Evolutionary conservation across 176 grass and related monocot species (phyloP).

Genomic region (Eleusine indica): DNA sequence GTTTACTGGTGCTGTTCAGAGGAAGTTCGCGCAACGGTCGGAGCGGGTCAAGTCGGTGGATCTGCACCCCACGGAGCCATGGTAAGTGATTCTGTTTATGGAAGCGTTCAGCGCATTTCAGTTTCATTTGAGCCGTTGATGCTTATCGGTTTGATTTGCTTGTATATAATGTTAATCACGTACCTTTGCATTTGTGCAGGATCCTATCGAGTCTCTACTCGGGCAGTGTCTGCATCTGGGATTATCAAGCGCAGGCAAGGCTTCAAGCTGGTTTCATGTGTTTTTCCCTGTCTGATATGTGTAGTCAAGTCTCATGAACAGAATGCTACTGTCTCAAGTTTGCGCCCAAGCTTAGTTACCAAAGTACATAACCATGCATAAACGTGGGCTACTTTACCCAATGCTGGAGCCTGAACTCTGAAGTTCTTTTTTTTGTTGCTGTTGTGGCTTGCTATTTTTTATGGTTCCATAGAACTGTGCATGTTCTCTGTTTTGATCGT

Average conservation of each 20-base stretch:
- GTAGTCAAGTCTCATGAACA: not conserved
- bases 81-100: slow-evolving; percentile 45
- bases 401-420: not conserved
- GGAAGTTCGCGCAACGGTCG: slow-evolving; percentile 93
- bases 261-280: not conserved
- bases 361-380: not conserved
- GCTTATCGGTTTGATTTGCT: slow-evolving; percentile 3
- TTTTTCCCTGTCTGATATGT: not conserved
- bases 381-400: not conserved
- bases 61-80: slow-evolving; percentile 98
- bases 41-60: slow-evolving; percentile 98
- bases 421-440: not conserved
- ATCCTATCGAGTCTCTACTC: slow-evolving; percentile 94
- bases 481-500: not conserved
- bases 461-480: not conserved
- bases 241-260: slow-evolving; percentile 89
- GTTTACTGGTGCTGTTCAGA: slow-evolving; percentile 55
- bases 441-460: not conserved
- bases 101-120: slow-evolving; percentile 10
- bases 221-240: slow-evolving; percentile 97
- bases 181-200: slow-evolving; percentile 56
- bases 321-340: not conserved
- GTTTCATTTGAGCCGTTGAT: not conserved
- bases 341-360: not conserved
- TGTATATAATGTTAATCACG: slow-evolving; percentile 23